phyloP scores from a whole-genome alignment of 2,329 filamentous ascomycete species.

The Venturia nashicola region DNA sequence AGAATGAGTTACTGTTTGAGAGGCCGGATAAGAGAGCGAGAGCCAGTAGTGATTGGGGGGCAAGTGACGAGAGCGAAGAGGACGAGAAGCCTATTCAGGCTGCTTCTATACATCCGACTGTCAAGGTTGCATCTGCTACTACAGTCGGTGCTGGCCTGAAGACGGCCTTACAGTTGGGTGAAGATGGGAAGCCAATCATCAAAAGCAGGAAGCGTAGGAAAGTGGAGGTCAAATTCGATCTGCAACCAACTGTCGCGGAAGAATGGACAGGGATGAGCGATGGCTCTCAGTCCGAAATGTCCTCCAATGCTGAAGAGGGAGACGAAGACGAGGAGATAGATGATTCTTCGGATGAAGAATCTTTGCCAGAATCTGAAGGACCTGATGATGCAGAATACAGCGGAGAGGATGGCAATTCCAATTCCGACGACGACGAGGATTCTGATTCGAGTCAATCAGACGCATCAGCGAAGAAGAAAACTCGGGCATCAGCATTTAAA shows the following conservation, averaged over 20 bases:
- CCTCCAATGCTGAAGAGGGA: conserved; percentile 7
- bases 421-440: conserved; percentile 18
- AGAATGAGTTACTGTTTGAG: conserved; percentile 3
- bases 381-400: conserved; percentile 4
- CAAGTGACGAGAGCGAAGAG: conserved; percentile 4
- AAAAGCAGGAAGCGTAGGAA: conserved; percentile 65
- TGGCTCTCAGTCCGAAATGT: conserved; percentile 16
- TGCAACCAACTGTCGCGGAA: conserved; percentile 21
- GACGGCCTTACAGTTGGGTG: conserved; percentile 68
- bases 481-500: conserved; percentile 65
- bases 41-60: background rate
- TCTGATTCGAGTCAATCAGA: conserved; percentile 21
- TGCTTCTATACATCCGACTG: conserved; percentile 6
- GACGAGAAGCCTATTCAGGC: conserved; percentile 6
- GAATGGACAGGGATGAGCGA: conserved; percentile 51
- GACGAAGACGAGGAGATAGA: background rate
- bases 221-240: conserved; percentile 28
- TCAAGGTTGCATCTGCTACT: conserved; percentile 10
- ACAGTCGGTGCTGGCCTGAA: conserved; percentile 69
- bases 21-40: background rate
- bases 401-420: conserved; percentile 20
- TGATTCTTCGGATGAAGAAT: background rate
- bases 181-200: conserved; percentile 68
- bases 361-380: background rate
- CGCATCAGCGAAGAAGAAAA: conserved; percentile 25